Base-by-base conservation (phyloP, 306 rosid species). In the Alnus glutinosa region DNA sequence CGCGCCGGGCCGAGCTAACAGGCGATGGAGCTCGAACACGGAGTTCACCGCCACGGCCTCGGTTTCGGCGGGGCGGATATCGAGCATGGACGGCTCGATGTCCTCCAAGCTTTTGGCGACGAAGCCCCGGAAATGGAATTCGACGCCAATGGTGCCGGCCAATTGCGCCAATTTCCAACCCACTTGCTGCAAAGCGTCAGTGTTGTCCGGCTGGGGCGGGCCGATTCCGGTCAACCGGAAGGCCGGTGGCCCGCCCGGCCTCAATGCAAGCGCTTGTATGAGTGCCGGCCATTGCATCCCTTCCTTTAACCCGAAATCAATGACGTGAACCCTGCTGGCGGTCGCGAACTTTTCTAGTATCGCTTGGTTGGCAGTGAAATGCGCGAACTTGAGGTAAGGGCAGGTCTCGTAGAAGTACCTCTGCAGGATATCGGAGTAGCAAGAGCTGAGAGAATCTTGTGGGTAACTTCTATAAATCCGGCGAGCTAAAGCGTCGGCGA, bases 261-360 rank as follows among this genome's bases (percentile, higher is more conserved):
- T 82, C 23, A 88, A 77, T 23, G 98, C 97, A 0, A 94, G 93
- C 0, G 98, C 96, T 46, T 94, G 97, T 80, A 94, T 88, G 2
- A 94, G 83, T 34, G 97, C 94, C 7, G 98, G 98, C 98, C 98
- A 94, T 78, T 94, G 98, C 92, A 90, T 88, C 71, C 98, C 98
- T 12, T 94, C 92, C 55, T 86, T 89, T 19, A 94, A 90, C 0
- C 90, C 96, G 72, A 94, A 92, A 79, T 94, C 98, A 32, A 94
- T 77, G n/a, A 94, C 98, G 72, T 94, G 98, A 15, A 94, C 94
- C 3, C 88, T 85, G 2, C 34, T 75, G 4, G 92, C 86, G 1
- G 86, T 52, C 1, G 92, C 83, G 52, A 94, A 88, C 0, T 97
- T 92, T 49, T 92, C 98, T 1, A 92, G 92, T 36, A 94, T 92